phyloP scores from a whole-genome alignment of 208 protist genomes.

The Leishmania turanica region DNA sequence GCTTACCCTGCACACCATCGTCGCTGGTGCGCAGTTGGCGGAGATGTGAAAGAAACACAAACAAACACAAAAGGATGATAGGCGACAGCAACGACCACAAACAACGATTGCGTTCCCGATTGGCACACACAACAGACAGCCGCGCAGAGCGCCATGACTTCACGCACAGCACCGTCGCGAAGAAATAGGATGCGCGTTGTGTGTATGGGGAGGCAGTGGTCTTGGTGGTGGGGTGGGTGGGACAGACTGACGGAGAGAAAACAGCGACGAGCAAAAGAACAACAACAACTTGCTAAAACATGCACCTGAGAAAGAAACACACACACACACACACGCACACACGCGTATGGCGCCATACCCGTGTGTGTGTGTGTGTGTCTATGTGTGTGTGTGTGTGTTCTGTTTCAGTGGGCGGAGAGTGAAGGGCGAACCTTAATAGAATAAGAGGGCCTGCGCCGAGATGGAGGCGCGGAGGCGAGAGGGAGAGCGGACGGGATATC shows the following conservation, averaged over 20 bases:
- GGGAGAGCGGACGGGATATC: neutral
- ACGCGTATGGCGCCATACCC: neutral
- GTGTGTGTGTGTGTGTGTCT: neutral
- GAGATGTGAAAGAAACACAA: neutral
- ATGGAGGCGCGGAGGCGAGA: too few species aligned
- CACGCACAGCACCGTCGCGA: too few species aligned
- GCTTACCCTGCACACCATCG: neutral
- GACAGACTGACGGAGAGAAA: neutral
- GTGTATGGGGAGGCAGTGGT: neutral
- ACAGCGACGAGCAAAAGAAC: neutral
- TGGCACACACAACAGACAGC: too few species aligned
- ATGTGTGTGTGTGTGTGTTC: neutral
- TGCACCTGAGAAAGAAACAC: too few species aligned
- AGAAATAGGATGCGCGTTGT: neutral
- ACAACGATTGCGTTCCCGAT: too few species aligned
- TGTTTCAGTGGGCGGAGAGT: too few species aligned
- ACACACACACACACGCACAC: neutral
- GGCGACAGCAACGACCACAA: too few species aligned
- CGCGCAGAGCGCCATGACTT: too few species aligned
- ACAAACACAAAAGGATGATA: too few species aligned
- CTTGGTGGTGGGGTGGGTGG: neutral
- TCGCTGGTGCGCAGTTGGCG: neutral
- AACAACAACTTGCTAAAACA: neutral
- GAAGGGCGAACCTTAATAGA: too few species aligned
- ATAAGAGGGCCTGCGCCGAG: too few species aligned